Evolutionary conservation across 2,329 filamentous ascomycete species (phyloP).

Genomic region (Truncatella angustata): DNA sequence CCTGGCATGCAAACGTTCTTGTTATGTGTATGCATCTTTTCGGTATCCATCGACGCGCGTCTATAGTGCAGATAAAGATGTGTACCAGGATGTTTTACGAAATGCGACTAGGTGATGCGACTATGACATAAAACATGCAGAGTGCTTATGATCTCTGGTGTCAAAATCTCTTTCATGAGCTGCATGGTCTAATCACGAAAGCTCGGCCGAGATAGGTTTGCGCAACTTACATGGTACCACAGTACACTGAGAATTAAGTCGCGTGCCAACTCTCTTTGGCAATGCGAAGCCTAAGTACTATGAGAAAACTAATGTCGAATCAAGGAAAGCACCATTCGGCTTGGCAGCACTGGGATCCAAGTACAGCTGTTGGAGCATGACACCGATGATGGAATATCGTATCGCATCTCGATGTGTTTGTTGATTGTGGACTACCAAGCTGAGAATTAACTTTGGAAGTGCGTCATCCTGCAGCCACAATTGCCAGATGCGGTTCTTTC

Average conservation of each 20-base stretch:
- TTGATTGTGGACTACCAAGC: background rate
- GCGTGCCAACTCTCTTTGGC: too few relatives aligned
- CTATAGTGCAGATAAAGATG: background rate
- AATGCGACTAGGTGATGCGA: background rate
- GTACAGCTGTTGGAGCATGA: too few relatives aligned
- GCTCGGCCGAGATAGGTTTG: background rate
- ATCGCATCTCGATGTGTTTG: background rate
- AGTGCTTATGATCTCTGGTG: background rate
- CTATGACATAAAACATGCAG: background rate
- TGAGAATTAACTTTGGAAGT: background rate
- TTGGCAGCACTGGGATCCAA: too few relatives aligned
- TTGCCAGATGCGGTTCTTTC: background rate
- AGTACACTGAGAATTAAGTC: too few relatives aligned
- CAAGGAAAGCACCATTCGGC: too few relatives aligned
- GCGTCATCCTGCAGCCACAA: conserved; percentile 3
- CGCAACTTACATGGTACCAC: too few relatives aligned
- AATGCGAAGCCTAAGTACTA: too few relatives aligned
- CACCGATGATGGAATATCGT: background rate
- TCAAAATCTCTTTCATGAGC: background rate
- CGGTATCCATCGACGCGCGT: background rate
- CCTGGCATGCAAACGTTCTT: too few relatives aligned
- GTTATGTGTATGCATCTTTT: too few relatives aligned
- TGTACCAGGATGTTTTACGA: background rate
- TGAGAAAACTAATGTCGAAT: too few relatives aligned
- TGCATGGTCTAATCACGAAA: background rate